Base-by-base conservation (phyloP, 2,329 filamentous ascomycete genomes). In the Sporothrix mexicana region DNA sequence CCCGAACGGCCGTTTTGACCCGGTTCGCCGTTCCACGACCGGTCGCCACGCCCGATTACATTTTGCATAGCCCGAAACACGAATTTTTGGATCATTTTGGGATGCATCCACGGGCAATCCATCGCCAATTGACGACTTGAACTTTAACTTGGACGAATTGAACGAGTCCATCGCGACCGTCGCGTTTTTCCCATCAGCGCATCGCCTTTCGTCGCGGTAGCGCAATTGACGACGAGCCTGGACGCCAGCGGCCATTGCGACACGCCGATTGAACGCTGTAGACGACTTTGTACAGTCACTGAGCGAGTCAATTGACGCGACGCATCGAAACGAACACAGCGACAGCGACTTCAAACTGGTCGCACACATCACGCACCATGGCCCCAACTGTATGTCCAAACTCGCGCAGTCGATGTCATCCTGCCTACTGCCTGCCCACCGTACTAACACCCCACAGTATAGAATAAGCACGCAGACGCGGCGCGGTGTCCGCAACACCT, bases 401-500 rank as follows among this genome's bases (percentile, higher is more conserved):
- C 7, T 36, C 30, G 30, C 30, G 30, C 30, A 36, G 30, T 36
- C 30, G 30, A 36, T 36, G 30, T 36, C 7, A 13, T 15, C 9
- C 3, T 30, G 7, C 53, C 9, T 15, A 10, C n/a, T 23, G n/a
- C 30, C 30, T 23, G 3, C 9, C 3, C 20, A 25, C 23, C 41
- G 30, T 51, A 67, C 62, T 67, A 68, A 51, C 25, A 36, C 47
- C 2, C 15, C 8, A 15, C 66, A 75, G 77, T 77, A 76, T 51
- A 68, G 76, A 23, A 75, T 73, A 17, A 75, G 72, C 36, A 66
- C 76, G 59, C 80, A 88, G 82, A 89, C 88, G 70, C 83, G 88
- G 79, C 86, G 88, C 75, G 87, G 87, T 75, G 86, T 86, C 74
- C 85, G 88, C 73, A 82, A 85, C 75, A 86, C 84, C 69, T 88